These are phyloP conservation scores for Drosera spatulata DNA, from an alignment of 179 eudicot genomes.

Conservation along the genomic window DNA sequence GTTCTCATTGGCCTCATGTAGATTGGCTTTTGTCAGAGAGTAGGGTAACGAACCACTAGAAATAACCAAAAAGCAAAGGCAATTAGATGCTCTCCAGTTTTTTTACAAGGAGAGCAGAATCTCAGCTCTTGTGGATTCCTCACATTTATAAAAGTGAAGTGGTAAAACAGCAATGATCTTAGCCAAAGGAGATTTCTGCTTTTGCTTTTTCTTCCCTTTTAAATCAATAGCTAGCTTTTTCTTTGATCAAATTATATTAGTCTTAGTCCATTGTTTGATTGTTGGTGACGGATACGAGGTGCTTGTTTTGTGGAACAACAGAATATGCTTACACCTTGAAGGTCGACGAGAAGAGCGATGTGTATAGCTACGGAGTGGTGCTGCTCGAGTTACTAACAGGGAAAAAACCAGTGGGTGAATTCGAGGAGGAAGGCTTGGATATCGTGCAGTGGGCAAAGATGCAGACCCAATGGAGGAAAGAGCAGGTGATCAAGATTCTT, in stretches of 20 bases:
- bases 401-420: slow-evolving; percentile 58
- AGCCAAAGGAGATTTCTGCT: slow-evolving; percentile 13
- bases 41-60: too few species aligned
- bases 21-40: too few species aligned
- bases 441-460: slow-evolving; percentile 72
- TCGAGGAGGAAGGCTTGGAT: slow-evolving; percentile 71
- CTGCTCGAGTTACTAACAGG: slow-evolving; percentile 68
- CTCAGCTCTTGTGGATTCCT: background rate
- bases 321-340: slow-evolving; percentile 81
- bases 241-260: slow-evolving; percentile 1
- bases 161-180: slow-evolving; percentile 2
- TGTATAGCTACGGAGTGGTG: slow-evolving; percentile 81
- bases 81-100: too few species aligned
- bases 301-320: slow-evolving; percentile 9
- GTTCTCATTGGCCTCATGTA: too few species aligned
- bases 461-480: slow-evolving; percentile 38
- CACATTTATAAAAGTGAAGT: background rate
- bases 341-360: slow-evolving; percentile 84
- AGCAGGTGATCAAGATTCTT: slow-evolving; percentile 32
- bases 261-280: slow-evolving; percentile 9
- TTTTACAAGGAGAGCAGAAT: too few species aligned
- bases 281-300: too few species aligned
- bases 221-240: background rate
- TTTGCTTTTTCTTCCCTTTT: background rate
- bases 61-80: too few species aligned